These are phyloP conservation scores for Pichia scutulata DNA, from an alignment of 805 yeast species.

Conservation along the genomic window DNA sequence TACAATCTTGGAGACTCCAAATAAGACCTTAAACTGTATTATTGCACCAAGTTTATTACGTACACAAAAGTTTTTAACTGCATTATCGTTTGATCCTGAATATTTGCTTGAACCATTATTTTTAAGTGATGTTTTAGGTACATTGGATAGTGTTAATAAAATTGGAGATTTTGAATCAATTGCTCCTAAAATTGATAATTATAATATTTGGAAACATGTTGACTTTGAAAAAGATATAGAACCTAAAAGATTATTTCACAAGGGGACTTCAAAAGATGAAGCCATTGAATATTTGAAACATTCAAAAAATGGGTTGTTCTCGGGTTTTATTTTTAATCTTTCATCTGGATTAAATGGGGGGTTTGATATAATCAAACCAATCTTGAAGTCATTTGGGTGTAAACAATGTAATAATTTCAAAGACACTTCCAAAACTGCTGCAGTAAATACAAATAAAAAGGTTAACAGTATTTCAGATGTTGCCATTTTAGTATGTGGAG, in stretches of 20 bases:
- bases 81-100: constrained; percentile 51
- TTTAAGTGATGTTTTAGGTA: constrained; percentile 35
- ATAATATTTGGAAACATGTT: constrained; percentile 21
- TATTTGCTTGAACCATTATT: constrained; percentile 50
- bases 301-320: constrained; percentile 33
- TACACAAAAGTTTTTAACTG: constrained; percentile 78
- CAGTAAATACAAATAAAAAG: not conserved
- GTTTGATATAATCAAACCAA: constrained; percentile 42
- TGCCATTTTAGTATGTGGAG: constrained; percentile 8
- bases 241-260: constrained; percentile 27
- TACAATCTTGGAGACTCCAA: constrained; percentile 34
- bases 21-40: constrained; percentile 36
- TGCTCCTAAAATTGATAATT: constrained; percentile 21
- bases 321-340: constrained; percentile 42
- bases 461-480: not conserved
- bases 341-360: constrained; percentile 59
- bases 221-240: constrained; percentile 29
- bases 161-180: constrained; percentile 20
- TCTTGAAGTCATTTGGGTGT: constrained; percentile 54
- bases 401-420: constrained; percentile 14
- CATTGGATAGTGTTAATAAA: constrained; percentile 21
- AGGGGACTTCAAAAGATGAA: constrained; percentile 16
- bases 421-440: constrained; percentile 9
- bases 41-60: constrained; percentile 79
- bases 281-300: constrained; percentile 16